A percentile compares a stretch with the other conserved stretches of the same genome.
These are phyloP conservation scores for Endothia cerciana DNA, from an alignment of 2,329 filamentous ascomycete genomes.

Conservation along the genomic window DNA sequence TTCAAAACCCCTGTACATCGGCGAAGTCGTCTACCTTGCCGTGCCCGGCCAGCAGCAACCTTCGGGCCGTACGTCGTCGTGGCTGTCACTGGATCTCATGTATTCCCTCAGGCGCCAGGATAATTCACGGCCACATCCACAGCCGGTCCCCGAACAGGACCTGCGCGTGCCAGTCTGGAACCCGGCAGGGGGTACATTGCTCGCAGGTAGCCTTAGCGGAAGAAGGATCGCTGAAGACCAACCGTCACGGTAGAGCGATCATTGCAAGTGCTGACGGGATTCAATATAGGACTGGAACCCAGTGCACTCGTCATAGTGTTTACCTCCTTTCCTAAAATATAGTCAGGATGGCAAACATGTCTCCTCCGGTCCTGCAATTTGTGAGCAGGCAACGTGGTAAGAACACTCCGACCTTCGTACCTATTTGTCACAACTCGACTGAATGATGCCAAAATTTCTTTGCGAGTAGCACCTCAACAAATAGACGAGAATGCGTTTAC, in stretches of 20 bases:
- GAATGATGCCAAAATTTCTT: background rate
- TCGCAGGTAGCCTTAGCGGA: background rate
- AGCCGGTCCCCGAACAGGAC: background rate
- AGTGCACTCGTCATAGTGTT: background rate
- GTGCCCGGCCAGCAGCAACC: background rate
- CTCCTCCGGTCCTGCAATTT: background rate
- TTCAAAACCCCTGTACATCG: background rate
- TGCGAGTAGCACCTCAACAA: background rate
- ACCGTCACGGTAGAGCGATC: background rate
- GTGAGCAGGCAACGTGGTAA: constrained; percentile 4
- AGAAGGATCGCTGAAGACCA: background rate
- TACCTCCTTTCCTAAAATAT: background rate
- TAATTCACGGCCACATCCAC: background rate
- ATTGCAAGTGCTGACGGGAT: background rate
- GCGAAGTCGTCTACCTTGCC: background rate
- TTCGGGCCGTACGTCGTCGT: background rate
- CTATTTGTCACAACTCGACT: background rate
- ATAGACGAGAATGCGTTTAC: background rate
- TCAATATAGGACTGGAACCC: background rate
- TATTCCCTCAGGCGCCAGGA: background rate
- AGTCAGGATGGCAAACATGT: background rate
- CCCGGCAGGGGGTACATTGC: background rate
- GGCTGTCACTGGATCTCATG: constrained; percentile 3
- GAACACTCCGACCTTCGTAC: background rate
- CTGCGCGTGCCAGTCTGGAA: background rate